These are phyloP conservation scores for Russula brevipes DNA, from an alignment of 768 basidiomycete genomes.

Conservation along the genomic window DNA sequence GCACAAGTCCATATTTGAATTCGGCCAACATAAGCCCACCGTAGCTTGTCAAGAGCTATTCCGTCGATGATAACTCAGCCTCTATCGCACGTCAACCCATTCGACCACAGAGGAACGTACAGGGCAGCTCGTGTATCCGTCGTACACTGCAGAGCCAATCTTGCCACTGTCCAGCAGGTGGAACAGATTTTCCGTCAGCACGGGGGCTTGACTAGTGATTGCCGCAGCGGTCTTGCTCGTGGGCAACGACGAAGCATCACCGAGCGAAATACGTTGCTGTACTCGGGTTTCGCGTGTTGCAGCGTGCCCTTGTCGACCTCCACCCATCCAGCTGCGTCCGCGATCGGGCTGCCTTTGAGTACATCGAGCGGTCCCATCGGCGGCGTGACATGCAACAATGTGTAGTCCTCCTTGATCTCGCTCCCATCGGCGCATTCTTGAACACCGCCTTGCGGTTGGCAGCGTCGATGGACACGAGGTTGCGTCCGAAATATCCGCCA, in stretches of 20 bases:
- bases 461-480: conserved; percentile 71
- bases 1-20: conserved; percentile 87
- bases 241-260: conserved; percentile 89
- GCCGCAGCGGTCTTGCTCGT: conserved; percentile 97
- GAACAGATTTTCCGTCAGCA: conserved; percentile 84
- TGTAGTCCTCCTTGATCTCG: conserved; percentile 68
- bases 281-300: conserved; percentile 76
- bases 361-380: conserved; percentile 86
- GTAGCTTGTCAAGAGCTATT: conserved; percentile 72
- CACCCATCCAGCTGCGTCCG: conserved; percentile 86
- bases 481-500: conserved; percentile 75
- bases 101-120: conserved; percentile 39
- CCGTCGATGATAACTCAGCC: neutral
- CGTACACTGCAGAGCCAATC: conserved; percentile 65
- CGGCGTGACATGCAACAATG: conserved; percentile 80
- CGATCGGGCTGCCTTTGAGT: conserved; percentile 70
- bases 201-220: conserved; percentile 85
- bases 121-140: conserved; percentile 87
- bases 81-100: conserved; percentile 2
- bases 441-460: conserved; percentile 78
- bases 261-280: conserved; percentile 81
- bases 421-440: conserved; percentile 62
- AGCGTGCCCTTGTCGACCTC: conserved; percentile 76
- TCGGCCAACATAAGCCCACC: conserved; percentile 83
- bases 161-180: conserved; percentile 69